A percentile compares a stretch with the other conserved stretches of the same genome.
Conservation (phyloP, 2,329 filamentous ascomycete species). For the Dryadomyces sulphureus region DNA sequence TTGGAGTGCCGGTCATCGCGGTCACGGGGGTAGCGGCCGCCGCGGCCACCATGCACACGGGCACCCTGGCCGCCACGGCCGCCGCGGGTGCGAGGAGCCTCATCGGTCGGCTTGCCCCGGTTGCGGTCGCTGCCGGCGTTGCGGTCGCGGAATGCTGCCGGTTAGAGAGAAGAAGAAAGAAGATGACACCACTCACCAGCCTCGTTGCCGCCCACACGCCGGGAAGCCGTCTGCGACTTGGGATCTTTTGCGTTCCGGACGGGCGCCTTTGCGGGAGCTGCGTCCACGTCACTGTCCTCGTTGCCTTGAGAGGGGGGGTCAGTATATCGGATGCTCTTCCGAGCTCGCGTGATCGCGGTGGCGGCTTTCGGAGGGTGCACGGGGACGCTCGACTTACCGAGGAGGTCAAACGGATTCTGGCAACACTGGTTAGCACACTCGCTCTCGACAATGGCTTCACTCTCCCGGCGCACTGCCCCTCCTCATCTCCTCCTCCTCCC, state of each 20-base stretch:
- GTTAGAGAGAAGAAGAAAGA: neutral
- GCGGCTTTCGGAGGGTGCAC: neutral
- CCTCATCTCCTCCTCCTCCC: too few species aligned
- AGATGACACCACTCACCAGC: conserved; percentile 48
- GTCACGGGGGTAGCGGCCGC: conserved; percentile 35
- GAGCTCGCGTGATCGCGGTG: too few species aligned
- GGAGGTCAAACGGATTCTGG: conserved; percentile 94
- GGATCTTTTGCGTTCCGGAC: conserved; percentile 61
- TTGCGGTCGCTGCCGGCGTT: conserved; percentile 69
- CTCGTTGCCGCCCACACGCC: conserved; percentile 60
- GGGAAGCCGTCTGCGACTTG: conserved; percentile 48
- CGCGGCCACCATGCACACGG: conserved; percentile 45
- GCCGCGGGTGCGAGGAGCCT: conserved; percentile 34
- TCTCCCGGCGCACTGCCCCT: too few species aligned
- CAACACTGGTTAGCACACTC: conserved; percentile 5
- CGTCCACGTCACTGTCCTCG: conserved; percentile 52
- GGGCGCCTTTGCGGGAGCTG: conserved; percentile 72
- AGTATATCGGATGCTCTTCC: too few species aligned
- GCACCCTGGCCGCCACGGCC: conserved; percentile 50
- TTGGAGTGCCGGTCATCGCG: conserved; percentile 42
- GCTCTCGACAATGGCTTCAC: neutral
- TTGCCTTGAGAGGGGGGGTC: conserved; percentile 29
- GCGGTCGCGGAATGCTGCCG: conserved; percentile 75
- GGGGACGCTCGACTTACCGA: conserved; percentile 52
- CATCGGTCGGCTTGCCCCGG: conserved; percentile 64